Conservation (phyloP, 2,329 filamentous ascomycete genomes). For the Botrytis porri region DNA sequence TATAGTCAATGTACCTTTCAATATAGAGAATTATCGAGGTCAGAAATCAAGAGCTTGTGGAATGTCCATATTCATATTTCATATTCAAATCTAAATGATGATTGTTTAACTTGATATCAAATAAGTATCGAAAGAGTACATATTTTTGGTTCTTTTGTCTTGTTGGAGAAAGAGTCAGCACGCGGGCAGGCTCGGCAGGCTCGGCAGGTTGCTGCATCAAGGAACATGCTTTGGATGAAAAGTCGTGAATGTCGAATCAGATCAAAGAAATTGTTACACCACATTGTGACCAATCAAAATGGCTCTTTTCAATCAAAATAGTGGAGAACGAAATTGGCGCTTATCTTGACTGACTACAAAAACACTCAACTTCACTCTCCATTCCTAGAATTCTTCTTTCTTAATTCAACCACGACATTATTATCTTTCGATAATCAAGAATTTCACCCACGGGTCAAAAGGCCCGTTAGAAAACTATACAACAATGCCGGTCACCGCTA, state of each 20-base stretch:
- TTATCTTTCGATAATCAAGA: slow-evolving; percentile 8
- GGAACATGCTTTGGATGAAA: neutral
- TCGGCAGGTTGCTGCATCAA: too few species aligned
- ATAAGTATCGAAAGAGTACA: neutral
- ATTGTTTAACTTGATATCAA: neutral
- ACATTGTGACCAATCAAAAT: neutral
- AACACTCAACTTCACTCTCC: neutral
- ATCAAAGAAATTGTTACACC: neutral
- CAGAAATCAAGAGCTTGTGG: too few species aligned
- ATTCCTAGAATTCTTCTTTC: neutral
- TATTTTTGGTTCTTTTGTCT: too few species aligned
- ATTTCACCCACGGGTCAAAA: slow-evolving; percentile 25
- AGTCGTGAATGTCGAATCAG: neutral
- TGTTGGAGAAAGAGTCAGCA: too few species aligned
- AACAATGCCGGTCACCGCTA: slow-evolving; percentile 24
- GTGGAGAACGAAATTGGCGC: neutral
- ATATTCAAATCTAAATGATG: neutral
- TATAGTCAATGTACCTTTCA: neutral
- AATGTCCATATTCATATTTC: too few species aligned
- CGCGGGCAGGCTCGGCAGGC: too few species aligned
- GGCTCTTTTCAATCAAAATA: rapidly evolving
- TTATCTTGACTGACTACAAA: slow-evolving; percentile 3
- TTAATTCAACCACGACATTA: neutral
- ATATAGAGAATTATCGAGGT: too few species aligned
- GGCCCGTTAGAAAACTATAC: slow-evolving; percentile 31